A percentile compares a stretch with the other conserved stretches of the same genome.
Conservation (phyloP, 352 stramenopile species). For the Globisporangium takayamanum region DNA sequence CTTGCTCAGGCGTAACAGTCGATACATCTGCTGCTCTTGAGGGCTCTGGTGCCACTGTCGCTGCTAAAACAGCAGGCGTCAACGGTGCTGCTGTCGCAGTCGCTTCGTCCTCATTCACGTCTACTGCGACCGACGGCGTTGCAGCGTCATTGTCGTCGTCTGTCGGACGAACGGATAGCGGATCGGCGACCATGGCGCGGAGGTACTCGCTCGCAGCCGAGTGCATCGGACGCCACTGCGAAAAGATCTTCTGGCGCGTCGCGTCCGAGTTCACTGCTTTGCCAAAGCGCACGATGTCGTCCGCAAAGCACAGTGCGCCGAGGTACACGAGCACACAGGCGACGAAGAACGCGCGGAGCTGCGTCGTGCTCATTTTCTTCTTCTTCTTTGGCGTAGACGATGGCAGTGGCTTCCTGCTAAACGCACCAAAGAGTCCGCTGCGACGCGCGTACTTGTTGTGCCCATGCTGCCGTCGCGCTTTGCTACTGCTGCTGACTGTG, state of each 20-base stretch:
- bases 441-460: conserved; percentile 8
- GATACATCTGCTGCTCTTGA: too few species aligned
- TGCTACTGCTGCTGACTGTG: conserved; percentile 9
- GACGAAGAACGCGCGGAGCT: conserved; percentile 14
- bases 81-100: too few species aligned
- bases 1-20: too few species aligned
- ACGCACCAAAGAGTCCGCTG: background rate
- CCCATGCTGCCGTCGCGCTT: conserved; percentile 1
- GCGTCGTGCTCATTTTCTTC: conserved; percentile 15
- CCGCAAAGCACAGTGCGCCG: conserved; percentile 11
- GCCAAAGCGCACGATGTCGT: conserved; percentile 13
- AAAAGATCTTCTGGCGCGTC: conserved; percentile 14
- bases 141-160: background rate
- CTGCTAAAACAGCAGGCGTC: too few species aligned
- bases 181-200: conserved; percentile 6
- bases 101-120: too few species aligned
- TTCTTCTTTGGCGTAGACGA: background rate
- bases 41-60: too few species aligned
- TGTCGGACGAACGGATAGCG: background rate
- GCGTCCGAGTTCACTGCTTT: conserved; percentile 12
- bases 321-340: conserved; percentile 17
- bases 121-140: background rate
- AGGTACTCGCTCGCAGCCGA: conserved; percentile 15
- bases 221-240: conserved; percentile 13
- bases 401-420: background rate